Evolutionary conservation across 345 rosid species (phyloP), one percentile per base, ranked within the genome.

Genomic region (Aegle marmelos): DNA sequence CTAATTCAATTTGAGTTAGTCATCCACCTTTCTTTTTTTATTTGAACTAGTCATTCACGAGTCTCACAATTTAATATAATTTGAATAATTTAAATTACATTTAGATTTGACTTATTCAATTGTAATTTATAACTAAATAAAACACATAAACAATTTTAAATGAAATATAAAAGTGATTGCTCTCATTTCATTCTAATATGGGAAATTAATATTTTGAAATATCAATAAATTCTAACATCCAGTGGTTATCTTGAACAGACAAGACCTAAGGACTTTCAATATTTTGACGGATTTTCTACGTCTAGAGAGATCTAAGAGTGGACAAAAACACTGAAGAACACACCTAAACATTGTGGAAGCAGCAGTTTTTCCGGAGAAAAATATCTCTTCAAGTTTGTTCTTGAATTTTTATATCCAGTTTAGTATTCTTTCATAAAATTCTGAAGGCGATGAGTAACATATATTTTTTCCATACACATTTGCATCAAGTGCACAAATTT

Each of bases 221-320:
- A n/a, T n/a, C n/a, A n/a, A n/a, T n/a, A n/a, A n/a, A n/a, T n/a
- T n/a, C n/a, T n/a, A n/a, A n/a, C n/a, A n/a, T 75, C 95, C 93
- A 6, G 92, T 90, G 27, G 72, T 90, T 4, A 87, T 95, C 82
- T 77, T 93, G 89, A 91, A 94, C 21, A 86, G 98, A 87, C 97
- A 93, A 85, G 98, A 95, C 75, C 83, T 95, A 71, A 85, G 87
- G 85, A 88, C 94, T 39, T 78, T 80, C 85, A 91, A 91, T 87
- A 91, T 91, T 79, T 80, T 90, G 85, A 78, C 79, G 36, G 95
- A 92, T 59, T 91, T 95, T 70, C 98, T 97, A 79, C 88, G 88
- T 62, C 74, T 91, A 79, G 89, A 76, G 66, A 87, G 80, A 76
- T 78, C 91, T 76, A 87, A 88, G 73, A 59, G 74, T 74, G 75